Conservation (phyloP, 331 rosid species). For the Malus hybrid region DNA sequence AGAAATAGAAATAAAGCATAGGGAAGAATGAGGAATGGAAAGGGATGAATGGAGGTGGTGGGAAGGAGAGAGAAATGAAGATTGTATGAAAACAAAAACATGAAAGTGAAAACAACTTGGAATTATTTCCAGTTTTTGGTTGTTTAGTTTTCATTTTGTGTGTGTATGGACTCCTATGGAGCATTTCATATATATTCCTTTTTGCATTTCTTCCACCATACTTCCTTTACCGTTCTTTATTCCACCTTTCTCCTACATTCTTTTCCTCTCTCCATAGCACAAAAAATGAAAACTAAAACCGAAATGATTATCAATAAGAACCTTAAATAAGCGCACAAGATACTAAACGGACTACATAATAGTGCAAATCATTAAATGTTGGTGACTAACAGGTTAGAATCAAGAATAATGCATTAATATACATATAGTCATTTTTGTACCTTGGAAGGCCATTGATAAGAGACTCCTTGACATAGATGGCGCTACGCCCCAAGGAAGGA, state of each 20-base stretch:
- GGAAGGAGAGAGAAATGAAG: not conserved
- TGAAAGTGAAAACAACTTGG: not conserved
- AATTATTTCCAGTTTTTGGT: not conserved
- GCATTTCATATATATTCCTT: not conserved
- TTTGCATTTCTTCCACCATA: not conserved
- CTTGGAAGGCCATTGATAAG: constrained; percentile 85
- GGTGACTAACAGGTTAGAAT: not conserved
- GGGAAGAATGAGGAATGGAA: not conserved
- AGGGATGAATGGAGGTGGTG: not conserved
- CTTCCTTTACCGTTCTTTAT: not conserved
- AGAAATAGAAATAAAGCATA: not conserved
- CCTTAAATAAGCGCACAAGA: not conserved
- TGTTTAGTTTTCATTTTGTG: not conserved
- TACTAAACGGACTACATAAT: not conserved
- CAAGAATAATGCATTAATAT: not conserved
- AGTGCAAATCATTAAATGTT: not conserved
- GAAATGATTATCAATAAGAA: not conserved
- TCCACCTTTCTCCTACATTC: not conserved
- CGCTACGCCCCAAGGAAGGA: constrained; percentile 86
- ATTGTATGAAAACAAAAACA: not conserved
- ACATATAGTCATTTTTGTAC: constrained; percentile 27
- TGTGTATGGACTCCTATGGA: not conserved
- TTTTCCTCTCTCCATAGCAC: not conserved
- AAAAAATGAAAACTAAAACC: not conserved
- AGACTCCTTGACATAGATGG: constrained; percentile 76